These are phyloP conservation scores for Diospyros kaki DNA, from an alignment of 148 eudicot species.

Conservation along the genomic window DNA sequence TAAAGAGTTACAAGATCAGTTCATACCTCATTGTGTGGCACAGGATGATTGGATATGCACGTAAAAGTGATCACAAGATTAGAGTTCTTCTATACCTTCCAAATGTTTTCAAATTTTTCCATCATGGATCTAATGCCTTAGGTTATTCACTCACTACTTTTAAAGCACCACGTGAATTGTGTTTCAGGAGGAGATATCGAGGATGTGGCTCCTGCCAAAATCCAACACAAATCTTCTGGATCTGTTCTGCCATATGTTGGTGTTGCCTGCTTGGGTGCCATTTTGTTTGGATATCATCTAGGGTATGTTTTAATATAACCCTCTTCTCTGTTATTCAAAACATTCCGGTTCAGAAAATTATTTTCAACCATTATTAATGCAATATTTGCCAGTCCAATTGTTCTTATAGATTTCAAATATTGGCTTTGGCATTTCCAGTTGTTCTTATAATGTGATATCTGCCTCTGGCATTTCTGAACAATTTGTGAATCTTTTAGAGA, in stretches of 20 bases:
- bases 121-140: background rate
- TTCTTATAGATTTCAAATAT: background rate
- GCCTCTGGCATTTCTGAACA: background rate
- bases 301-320: slow-evolving; percentile 48
- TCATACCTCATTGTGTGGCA: background rate
- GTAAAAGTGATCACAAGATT: background rate
- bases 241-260: slow-evolving; percentile 91
- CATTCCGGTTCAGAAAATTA: background rate
- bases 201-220: slow-evolving; percentile 49
- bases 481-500: background rate
- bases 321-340: background rate
- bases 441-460: background rate
- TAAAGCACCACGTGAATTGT: slow-evolving; percentile 8
- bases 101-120: background rate
- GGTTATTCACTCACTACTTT: slow-evolving; percentile 14
- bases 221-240: slow-evolving; percentile 67
- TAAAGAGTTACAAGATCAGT: background rate
- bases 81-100: background rate
- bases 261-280: slow-evolving; percentile 96
- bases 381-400: background rate
- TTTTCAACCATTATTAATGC: background rate
- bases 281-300: slow-evolving; percentile 97
- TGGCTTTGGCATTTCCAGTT: background rate
- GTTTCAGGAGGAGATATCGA: slow-evolving; percentile 63
- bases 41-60: background rate